phyloP scores from a whole-genome alignment of 495 filamentous ascomycete genomes.

The Aspergillus conjunctus region DNA sequence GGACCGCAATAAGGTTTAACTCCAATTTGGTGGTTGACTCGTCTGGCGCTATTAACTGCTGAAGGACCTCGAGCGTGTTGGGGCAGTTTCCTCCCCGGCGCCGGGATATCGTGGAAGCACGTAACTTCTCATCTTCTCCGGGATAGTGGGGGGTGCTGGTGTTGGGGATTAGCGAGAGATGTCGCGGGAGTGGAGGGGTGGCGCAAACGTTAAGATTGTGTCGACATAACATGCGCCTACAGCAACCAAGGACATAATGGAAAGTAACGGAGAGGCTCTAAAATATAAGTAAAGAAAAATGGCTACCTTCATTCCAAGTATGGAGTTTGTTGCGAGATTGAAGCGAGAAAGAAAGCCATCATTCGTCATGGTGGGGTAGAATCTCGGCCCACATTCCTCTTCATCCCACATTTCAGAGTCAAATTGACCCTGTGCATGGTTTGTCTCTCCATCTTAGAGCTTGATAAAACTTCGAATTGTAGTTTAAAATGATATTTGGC shows the following conservation, averaged over 20 bases:
- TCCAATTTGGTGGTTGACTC: slow-evolving; percentile 14
- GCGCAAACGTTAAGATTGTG: slow-evolving; percentile 64
- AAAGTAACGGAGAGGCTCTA: too few relatives aligned
- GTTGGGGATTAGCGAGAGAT: slow-evolving; percentile 13
- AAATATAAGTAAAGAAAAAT: too few relatives aligned
- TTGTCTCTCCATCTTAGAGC: too few relatives aligned
- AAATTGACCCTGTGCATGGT: too few relatives aligned
- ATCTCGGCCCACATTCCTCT: not conserved
- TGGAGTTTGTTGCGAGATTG: not conserved
- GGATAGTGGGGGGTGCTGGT: slow-evolving; percentile 66
- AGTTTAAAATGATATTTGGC: too few relatives aligned
- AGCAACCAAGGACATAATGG: slow-evolving; percentile 49
- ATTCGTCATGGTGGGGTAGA: not conserved
- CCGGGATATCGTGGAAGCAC: slow-evolving; percentile 58
- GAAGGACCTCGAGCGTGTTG: slow-evolving; percentile 69
- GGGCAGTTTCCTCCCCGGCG: slow-evolving; percentile 73
- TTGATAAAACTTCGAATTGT: too few relatives aligned
- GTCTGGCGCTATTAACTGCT: slow-evolving; percentile 52
- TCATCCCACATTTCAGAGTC: not conserved
- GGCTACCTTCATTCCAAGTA: too few relatives aligned
- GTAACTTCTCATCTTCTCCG: slow-evolving; percentile 69
- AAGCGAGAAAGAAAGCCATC: too few relatives aligned
- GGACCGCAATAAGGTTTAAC: slow-evolving; percentile 45
- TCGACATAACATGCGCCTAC: slow-evolving; percentile 69
- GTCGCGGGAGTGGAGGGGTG: slow-evolving; percentile 17